These are phyloP conservation scores for Candida sanyaensis DNA, from an alignment of 1,139 yeast species.

Conservation along the genomic window DNA sequence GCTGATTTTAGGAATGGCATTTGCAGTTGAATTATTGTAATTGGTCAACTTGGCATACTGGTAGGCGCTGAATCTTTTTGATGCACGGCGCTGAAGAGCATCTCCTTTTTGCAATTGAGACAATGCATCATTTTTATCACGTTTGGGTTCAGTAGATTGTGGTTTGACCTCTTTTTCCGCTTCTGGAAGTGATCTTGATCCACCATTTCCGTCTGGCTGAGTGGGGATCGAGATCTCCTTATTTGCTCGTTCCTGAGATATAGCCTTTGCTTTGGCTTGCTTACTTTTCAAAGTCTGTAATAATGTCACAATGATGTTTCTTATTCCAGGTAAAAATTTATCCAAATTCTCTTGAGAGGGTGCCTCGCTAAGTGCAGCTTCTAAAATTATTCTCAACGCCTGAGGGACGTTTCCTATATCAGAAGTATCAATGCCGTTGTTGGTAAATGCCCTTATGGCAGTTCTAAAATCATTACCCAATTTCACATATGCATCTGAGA, in stretches of 20 bases:
- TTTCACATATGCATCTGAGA: slow-evolving; percentile 88
- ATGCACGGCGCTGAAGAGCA: slow-evolving; percentile 85
- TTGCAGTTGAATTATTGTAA: slow-evolving; percentile 30
- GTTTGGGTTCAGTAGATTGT: neutral
- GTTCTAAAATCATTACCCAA: slow-evolving; percentile 93
- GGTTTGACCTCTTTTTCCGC: neutral
- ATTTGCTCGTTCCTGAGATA: slow-evolving; percentile 26
- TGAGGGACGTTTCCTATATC: slow-evolving; percentile 47
- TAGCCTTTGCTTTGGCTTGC: slow-evolving; percentile 55
- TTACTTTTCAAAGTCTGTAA: slow-evolving; percentile 80
- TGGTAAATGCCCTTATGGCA: slow-evolving; percentile 59
- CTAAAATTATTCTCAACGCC: slow-evolving; percentile 66
- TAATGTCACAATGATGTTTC: slow-evolving; percentile 82
- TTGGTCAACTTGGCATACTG: slow-evolving; percentile 82
- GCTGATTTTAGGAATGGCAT: slow-evolving; percentile 18
- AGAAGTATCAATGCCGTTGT: slow-evolving; percentile 43
- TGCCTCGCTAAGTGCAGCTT: slow-evolving; percentile 81
- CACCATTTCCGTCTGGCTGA: neutral
- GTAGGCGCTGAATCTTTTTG: slow-evolving; percentile 88
- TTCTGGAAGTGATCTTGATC: neutral
- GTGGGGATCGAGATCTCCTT: neutral
- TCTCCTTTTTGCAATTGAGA: slow-evolving; percentile 79
- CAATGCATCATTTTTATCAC: slow-evolving; percentile 51
- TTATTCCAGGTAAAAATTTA: slow-evolving; percentile 76
- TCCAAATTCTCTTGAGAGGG: slow-evolving; percentile 87